phyloP scores from a whole-genome alignment of 1,139 yeast genomes.

The Zygoascus hellenicus region DNA sequence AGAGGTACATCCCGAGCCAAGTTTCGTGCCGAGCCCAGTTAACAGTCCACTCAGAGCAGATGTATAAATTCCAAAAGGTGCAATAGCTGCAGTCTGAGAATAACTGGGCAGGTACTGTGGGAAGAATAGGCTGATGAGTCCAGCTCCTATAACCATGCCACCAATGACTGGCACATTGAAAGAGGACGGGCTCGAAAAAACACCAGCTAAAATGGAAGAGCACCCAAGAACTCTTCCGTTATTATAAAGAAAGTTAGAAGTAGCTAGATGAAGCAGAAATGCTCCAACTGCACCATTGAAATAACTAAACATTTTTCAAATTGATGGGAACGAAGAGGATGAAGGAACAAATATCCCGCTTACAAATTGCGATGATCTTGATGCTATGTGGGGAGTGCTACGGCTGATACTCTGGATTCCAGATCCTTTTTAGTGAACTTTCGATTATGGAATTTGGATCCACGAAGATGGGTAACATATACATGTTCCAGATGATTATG shows the following conservation, averaged over 20 bases:
- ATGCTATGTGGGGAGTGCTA: no score
- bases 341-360: no score
- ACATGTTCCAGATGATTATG: no score
- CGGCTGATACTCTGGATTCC: no score
- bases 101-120: constrained; percentile 31
- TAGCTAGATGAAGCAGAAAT: constrained; percentile 39
- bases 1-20: constrained; percentile 47
- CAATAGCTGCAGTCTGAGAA: constrained; percentile 12
- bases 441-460: no score
- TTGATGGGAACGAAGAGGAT: no score
- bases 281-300: constrained; percentile 42
- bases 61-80: constrained; percentile 20
- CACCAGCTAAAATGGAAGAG: constrained; percentile 38
- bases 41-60: constrained; percentile 33
- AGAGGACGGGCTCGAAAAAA: constrained; percentile 24
- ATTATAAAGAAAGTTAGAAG: constrained; percentile 37
- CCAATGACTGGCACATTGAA: constrained; percentile 27
- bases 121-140: constrained; percentile 20
- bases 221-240: constrained; percentile 42
- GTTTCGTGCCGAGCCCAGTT: constrained; percentile 42
- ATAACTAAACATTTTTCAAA: constrained; percentile 41
- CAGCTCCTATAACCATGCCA: constrained; percentile 32
- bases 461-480: no score
- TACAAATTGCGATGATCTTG: no score
- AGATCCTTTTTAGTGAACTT: no score